Conservation (phyloP, 2,329 filamentous ascomycete genomes). For the Pseudogymnoascus sp. region DNA sequence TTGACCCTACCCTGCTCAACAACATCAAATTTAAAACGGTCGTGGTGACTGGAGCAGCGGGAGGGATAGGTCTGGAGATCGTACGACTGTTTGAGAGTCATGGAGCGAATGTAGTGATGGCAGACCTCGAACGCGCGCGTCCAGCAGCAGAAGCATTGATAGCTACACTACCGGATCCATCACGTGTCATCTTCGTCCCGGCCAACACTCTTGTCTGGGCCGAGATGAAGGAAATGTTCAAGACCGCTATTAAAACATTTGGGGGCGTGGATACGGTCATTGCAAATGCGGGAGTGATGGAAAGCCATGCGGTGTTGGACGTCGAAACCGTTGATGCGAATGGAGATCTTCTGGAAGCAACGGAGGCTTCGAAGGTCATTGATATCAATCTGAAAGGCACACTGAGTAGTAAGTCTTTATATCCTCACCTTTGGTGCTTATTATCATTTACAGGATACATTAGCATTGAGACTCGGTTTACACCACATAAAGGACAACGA, state of each 20-base stretch:
- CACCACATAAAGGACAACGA: slow-evolving; percentile 23
- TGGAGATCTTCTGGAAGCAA: slow-evolving; percentile 15
- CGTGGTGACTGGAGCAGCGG: slow-evolving; percentile 35
- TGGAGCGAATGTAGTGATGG: slow-evolving; percentile 37
- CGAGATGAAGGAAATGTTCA: slow-evolving; percentile 33
- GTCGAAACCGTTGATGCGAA: slow-evolving; percentile 23
- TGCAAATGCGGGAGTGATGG: slow-evolving; percentile 40
- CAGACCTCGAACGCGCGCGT: slow-evolving; percentile 29
- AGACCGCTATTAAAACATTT: slow-evolving; percentile 28
- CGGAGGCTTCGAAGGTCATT: slow-evolving; percentile 29
- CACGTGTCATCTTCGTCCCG: slow-evolving; percentile 32
- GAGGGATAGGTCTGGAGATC: slow-evolving; percentile 38
- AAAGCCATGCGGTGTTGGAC: slow-evolving; percentile 23
- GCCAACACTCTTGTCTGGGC: slow-evolving; percentile 35
- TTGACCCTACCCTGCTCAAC: too few species aligned
- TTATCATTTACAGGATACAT: too few species aligned
- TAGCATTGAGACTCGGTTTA: slow-evolving; percentile 24
- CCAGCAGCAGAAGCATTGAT: slow-evolving; percentile 29
- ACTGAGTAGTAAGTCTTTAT: slow-evolving; percentile 36
- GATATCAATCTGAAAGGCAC: slow-evolving; percentile 41
- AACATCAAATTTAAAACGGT: too few species aligned
- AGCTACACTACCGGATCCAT: slow-evolving; percentile 19
- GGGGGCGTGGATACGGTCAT: slow-evolving; percentile 36
- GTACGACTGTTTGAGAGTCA: slow-evolving; percentile 32
- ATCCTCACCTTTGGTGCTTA: slow-evolving; percentile 17